Conservation (phyloP, 2,329 filamentous ascomycete species). For the Neofusicoccum umdonicola region DNA sequence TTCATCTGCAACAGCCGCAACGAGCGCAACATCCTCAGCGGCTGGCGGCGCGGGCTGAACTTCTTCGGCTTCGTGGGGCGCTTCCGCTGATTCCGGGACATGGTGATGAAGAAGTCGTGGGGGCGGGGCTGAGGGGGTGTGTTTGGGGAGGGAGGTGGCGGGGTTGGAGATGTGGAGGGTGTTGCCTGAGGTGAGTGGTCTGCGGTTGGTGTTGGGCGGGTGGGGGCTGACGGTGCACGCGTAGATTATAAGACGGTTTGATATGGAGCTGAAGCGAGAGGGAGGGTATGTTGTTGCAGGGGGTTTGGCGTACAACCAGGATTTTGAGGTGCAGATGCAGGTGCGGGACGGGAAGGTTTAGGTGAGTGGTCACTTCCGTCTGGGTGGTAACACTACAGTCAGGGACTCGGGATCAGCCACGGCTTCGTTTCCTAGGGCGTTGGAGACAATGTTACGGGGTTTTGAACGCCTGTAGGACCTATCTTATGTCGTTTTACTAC, state of each 20-base stretch:
- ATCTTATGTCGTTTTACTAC: too few relatives aligned
- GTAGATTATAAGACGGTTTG: slow-evolving; percentile 30
- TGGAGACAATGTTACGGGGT: too few relatives aligned
- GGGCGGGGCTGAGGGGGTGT: slow-evolving; percentile 30
- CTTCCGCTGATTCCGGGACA: slow-evolving; percentile 24
- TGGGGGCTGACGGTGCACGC: neutral
- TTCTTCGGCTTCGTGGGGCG: slow-evolving; percentile 39
- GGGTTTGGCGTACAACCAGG: slow-evolving; percentile 31
- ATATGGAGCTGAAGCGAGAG: slow-evolving; percentile 27
- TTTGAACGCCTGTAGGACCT: too few relatives aligned
- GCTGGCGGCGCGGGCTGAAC: slow-evolving; percentile 38
- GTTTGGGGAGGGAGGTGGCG: slow-evolving; percentile 33
- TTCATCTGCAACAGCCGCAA: slow-evolving; percentile 40
- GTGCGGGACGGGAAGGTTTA: neutral
- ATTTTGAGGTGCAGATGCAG: slow-evolving; percentile 22
- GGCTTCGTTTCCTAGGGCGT: too few relatives aligned
- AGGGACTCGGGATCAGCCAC: too few relatives aligned
- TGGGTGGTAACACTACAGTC: too few relatives aligned
- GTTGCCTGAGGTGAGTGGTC: slow-evolving; percentile 31
- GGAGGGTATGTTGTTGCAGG: slow-evolving; percentile 30
- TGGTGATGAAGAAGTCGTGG: slow-evolving; percentile 30
- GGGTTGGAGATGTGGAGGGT: slow-evolving; percentile 32
- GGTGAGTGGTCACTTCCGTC: too few relatives aligned
- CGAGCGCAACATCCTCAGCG: too few relatives aligned
- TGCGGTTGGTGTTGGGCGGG: neutral